Percentiles rank a stretch among this genome's conserved stretches.
Evolutionary conservation across 2,329 filamentous ascomycete species (phyloP).

Genomic region (Pseudogymnoascus sp.): DNA sequence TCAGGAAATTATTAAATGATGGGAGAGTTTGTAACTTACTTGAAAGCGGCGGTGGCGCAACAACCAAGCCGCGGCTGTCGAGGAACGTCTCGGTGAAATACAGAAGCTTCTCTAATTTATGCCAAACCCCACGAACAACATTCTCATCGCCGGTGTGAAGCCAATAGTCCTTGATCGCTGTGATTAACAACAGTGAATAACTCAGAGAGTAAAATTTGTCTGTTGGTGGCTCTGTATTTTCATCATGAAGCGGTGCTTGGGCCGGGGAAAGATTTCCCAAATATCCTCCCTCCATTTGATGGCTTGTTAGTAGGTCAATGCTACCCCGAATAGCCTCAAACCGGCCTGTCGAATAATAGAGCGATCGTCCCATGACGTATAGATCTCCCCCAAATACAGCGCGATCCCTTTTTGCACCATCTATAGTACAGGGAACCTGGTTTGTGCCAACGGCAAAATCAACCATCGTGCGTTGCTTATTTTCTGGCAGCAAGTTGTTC

Average conservation of each 20-base stretch:
- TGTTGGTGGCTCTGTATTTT: conserved; percentile 19
- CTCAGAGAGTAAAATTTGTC: conserved; percentile 24
- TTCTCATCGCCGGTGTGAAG: conserved; percentile 20
- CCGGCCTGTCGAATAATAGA: conserved; percentile 21
- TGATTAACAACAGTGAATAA: conserved; percentile 20
- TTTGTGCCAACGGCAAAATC: conserved; percentile 23
- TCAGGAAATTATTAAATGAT: conserved; percentile 8
- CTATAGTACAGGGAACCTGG: conserved; percentile 18
- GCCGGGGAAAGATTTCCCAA: conserved; percentile 22
- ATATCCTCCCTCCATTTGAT: conserved; percentile 20
- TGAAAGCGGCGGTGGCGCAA: conserved; percentile 21
- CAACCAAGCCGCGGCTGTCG: conserved; percentile 19
- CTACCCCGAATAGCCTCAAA: conserved; percentile 21
- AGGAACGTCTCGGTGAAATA: conserved; percentile 18
- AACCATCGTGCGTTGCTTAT: conserved; percentile 18
- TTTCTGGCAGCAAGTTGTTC: conserved; percentile 15
- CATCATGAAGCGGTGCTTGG: conserved; percentile 19
- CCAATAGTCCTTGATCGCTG: conserved; percentile 24
- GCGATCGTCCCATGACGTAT: conserved; percentile 23
- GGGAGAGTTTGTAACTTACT: conserved; percentile 12
- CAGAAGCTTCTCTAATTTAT: conserved; percentile 19
- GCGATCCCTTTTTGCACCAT: neutral
- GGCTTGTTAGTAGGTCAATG: conserved; percentile 22
- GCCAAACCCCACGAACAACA: conserved; percentile 16
- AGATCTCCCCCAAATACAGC: conserved; percentile 12